Conservation (phyloP, 148 eudicot species). For the Rhododendron simsii region DNA sequence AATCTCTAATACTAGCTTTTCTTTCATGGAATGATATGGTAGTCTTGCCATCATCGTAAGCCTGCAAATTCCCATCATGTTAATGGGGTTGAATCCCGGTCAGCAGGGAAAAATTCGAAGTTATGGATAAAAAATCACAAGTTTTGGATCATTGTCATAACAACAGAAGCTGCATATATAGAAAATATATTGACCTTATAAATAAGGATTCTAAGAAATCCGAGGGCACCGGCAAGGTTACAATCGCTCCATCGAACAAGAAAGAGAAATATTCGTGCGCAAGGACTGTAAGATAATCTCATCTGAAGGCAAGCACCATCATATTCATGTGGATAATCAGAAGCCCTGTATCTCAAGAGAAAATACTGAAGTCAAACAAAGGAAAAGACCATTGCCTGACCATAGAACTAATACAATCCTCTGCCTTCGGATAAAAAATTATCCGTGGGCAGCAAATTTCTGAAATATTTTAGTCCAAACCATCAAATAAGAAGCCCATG, state of each 20-base stretch:
- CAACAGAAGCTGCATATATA: background rate
- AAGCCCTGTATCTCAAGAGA: conserved; percentile 52
- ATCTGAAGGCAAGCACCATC: conserved; percentile 84
- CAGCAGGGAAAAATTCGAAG: background rate
- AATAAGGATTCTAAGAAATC: conserved; percentile 71
- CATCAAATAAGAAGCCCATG: background rate
- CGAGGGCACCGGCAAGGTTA: conserved; percentile 84
- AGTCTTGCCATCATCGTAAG: conserved; percentile 69
- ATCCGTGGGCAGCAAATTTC: no score
- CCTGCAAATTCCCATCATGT: conserved; percentile 45
- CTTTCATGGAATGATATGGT: conserved; percentile 65
- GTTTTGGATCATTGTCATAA: background rate
- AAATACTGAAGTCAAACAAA: background rate
- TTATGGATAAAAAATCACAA: no score
- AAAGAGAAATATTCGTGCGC: conserved; percentile 67
- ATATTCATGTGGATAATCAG: conserved; percentile 57
- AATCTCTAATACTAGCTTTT: conserved; percentile 75
- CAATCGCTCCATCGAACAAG: conserved; percentile 90
- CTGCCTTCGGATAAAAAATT: background rate
- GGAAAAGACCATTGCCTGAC: background rate
- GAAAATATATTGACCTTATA: conserved; percentile 40
- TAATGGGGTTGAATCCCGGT: background rate
- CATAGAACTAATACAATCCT: background rate
- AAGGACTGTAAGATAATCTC: conserved; percentile 80
- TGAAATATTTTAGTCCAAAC: background rate